Percentiles rank a stretch among this genome's conserved stretches.
phyloP scores from a whole-genome alignment of 2,329 filamentous ascomycete genomes.

The Paracorniculantispora psalliotae region DNA sequence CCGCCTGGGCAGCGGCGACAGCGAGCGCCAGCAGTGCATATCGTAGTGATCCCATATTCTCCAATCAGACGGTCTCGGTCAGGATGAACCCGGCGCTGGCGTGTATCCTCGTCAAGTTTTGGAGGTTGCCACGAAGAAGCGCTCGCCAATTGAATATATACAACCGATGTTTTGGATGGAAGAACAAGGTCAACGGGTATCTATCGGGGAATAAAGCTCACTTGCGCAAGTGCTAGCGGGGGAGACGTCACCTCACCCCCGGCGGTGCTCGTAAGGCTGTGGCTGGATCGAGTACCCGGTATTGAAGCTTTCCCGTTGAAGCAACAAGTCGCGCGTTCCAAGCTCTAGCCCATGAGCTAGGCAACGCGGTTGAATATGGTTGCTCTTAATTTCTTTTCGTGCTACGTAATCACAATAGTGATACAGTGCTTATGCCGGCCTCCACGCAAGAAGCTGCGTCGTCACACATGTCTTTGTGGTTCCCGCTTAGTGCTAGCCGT shows the following conservation, averaged over 20 bases:
- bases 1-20: background rate
- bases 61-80: no score
- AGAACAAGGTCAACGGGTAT: background rate
- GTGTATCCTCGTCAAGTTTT: no score
- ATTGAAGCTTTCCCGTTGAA: background rate
- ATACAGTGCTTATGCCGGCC: background rate
- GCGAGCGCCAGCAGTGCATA: background rate
- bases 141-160: no score
- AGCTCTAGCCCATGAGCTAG: no score
- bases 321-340: background rate
- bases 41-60: background rate
- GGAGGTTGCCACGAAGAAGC: no score
- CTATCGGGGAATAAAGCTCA: background rate
- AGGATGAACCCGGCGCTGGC: no score
- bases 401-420: background rate
- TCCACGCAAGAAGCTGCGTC: background rate
- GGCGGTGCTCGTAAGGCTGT: background rate
- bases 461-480: background rate
- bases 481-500: background rate
- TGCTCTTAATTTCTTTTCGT: background rate
- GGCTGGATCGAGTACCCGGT: conserved; percentile 1
- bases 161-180: no score
- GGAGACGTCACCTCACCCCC: background rate
- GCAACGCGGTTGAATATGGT: background rate
- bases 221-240: background rate